phyloP scores from a whole-genome alignment of 2,329 filamentous ascomycete genomes.

The Epichloe gansuensis region DNA sequence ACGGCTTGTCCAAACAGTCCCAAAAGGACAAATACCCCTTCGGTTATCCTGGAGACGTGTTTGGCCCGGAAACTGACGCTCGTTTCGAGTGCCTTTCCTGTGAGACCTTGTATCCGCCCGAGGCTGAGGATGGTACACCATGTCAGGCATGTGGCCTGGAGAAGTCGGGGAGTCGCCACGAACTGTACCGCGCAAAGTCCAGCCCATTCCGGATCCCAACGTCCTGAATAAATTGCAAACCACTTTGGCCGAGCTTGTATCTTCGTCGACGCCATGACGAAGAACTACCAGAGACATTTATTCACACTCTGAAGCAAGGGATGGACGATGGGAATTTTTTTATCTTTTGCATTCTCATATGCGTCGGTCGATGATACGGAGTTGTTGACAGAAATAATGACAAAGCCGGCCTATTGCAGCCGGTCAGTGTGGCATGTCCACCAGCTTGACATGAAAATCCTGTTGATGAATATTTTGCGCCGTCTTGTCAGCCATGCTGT shows the following conservation, averaged over 20 bases:
- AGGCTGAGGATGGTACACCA: constrained; percentile 36
- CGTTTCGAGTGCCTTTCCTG: constrained; percentile 53
- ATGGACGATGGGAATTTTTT: no score
- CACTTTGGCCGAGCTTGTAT: constrained; percentile 35
- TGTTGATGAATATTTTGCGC: background rate
- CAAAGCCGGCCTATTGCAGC: no score
- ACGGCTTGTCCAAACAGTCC: constrained; percentile 28
- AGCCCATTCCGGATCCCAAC: constrained; percentile 49
- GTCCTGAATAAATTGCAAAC: constrained; percentile 45
- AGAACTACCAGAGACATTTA: background rate
- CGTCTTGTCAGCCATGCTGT: background rate
- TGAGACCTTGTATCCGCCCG: constrained; percentile 41
- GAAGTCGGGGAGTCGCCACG: constrained; percentile 48
- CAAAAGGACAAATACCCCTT: constrained; percentile 58
- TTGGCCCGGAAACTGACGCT: constrained; percentile 37
- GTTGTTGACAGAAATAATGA: no score
- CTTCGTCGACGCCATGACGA: background rate
- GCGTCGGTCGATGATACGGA: no score
- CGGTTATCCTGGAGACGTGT: constrained; percentile 57
- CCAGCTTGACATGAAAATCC: background rate
- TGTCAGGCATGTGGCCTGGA: constrained; percentile 50
- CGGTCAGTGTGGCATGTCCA: background rate
- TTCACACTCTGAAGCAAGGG: no score
- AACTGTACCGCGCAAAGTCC: constrained; percentile 45
- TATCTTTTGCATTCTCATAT: no score